A percentile compares a stretch with the other conserved stretches of the same genome.
These are phyloP conservation scores for Nicotiana benthamiana DNA, from an alignment of 257 asterid genomes.

Conservation along the genomic window DNA sequence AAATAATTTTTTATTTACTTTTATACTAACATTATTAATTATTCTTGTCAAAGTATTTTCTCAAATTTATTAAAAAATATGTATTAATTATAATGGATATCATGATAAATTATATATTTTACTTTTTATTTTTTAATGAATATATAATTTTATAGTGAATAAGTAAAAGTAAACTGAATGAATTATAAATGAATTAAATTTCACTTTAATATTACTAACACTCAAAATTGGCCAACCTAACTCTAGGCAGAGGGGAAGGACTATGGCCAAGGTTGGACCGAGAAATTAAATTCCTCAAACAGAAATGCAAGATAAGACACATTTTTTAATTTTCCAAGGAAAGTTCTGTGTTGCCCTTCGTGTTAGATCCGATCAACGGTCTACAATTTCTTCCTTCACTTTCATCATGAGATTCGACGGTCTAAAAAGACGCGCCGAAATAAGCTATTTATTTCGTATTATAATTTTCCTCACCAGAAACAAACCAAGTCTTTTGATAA, in stretches of 20 bases:
- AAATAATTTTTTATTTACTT: too few species aligned
- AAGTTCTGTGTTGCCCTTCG: not conserved
- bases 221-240: not conserved
- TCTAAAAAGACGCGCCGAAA: not conserved
- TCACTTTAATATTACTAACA: too few species aligned
- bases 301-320: not conserved
- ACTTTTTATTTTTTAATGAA: too few species aligned
- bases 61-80: too few species aligned
- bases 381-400: not conserved
- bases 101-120: too few species aligned
- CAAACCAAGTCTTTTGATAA: not conserved
- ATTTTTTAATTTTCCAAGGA: too few species aligned
- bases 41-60: too few species aligned
- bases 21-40: too few species aligned
- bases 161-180: too few species aligned
- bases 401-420: not conserved
- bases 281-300: not conserved
- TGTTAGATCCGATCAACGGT: not conserved
- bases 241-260: not conserved
- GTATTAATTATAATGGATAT: too few species aligned
- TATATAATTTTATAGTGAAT: too few species aligned
- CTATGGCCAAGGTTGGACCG: not conserved
- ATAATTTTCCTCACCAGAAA: not conserved
- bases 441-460: not conserved
- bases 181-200: too few species aligned